phyloP scores from a whole-genome alignment of 306 rosid genomes.

The Malus asiatica region DNA sequence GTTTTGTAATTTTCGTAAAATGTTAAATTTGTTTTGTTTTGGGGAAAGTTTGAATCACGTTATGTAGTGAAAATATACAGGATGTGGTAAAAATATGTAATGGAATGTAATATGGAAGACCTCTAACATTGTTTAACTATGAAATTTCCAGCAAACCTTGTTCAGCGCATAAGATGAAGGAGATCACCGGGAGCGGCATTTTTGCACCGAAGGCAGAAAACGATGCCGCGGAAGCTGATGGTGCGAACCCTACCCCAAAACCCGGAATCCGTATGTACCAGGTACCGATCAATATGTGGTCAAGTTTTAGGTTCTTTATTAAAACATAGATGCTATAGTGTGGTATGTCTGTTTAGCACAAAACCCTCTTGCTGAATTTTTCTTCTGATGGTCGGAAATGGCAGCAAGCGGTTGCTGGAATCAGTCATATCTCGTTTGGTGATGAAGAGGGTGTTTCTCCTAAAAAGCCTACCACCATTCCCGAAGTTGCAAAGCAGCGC shows the following conservation, averaged over 20 bases:
- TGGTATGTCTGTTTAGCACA: not conserved
- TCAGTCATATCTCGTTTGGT: conserved; percentile 89
- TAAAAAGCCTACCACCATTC: conserved; percentile 58
- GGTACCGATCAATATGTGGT: conserved; percentile 38
- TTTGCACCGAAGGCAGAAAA: conserved; percentile 56
- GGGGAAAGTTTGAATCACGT: not conserved
- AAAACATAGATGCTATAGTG: not conserved
- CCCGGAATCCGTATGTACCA: conserved; percentile 88
- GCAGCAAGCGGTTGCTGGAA: conserved; percentile 83
- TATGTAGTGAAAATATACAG: not conserved
- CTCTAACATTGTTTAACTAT: conserved; percentile 24
- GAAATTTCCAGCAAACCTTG: conserved; percentile 71
- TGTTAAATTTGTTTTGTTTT: not conserved
- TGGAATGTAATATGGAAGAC: not conserved
- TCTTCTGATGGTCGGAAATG: conserved; percentile 20
- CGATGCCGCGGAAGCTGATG: conserved; percentile 51
- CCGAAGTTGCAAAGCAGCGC: conserved; percentile 98
- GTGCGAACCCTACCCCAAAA: conserved; percentile 44
- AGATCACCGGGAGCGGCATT: conserved; percentile 97
- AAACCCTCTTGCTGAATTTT: conserved; percentile 1
- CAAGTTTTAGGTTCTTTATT: not conserved
- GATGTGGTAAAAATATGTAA: not conserved
- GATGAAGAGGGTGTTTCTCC: conserved; percentile 78
- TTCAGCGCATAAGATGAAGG: conserved; percentile 92
- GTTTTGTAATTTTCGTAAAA: not conserved